Base-by-base conservation (phyloP, 2,329 filamentous ascomycete species). In the Dactylellina sp. region DNA sequence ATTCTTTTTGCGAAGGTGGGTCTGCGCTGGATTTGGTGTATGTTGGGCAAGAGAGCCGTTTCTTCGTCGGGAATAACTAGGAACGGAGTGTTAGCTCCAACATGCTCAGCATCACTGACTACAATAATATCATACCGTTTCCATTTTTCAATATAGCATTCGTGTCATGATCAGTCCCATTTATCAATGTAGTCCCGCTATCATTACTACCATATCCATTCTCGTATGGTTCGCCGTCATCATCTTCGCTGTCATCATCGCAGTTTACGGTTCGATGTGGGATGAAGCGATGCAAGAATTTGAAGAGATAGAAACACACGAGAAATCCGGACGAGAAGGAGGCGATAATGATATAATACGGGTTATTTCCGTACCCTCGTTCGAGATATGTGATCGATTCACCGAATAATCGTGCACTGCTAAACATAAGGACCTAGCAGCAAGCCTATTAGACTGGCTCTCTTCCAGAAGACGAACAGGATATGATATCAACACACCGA, bases 191-290 rank as follows among this genome's bases (percentile, higher is more conserved):
- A 9, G 37, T 52, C 20, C 60, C 60, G n/a, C 60, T 72, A 24
- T 37, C 39, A 7, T 37, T 37, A 18, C 68, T 72, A n/a, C 60
- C 53, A 16, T 65, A 61, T 35, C 60, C 60, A 11, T 47, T 64
- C 28, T 39, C 22, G 18, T 57, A 52, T 1, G 40, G 65, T 50
- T 56, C 50, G n/a, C 63, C 44, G 37, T 72, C 60, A 12, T 64
- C 60, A 39, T 61, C 60, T 18, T 65, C 61, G 40, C 81, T 81
- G 74, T 84, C 82, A 18, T 88, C 88, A 11, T 87, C 90, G 81
- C 91, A 95, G 79, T 91, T 90, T 62, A 93, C 90, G 3, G 93
- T 89, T 77, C 92, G 89, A 16, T 91, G 91, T 5, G 91, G 91
- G 79, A 93, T 88, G 77, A 88, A 87, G 37, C 85, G 86, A 79